Evolutionary conservation across 2,329 filamentous ascomycete species (phyloP).

Genomic region (Tolypocladium cylindrosporum): DNA sequence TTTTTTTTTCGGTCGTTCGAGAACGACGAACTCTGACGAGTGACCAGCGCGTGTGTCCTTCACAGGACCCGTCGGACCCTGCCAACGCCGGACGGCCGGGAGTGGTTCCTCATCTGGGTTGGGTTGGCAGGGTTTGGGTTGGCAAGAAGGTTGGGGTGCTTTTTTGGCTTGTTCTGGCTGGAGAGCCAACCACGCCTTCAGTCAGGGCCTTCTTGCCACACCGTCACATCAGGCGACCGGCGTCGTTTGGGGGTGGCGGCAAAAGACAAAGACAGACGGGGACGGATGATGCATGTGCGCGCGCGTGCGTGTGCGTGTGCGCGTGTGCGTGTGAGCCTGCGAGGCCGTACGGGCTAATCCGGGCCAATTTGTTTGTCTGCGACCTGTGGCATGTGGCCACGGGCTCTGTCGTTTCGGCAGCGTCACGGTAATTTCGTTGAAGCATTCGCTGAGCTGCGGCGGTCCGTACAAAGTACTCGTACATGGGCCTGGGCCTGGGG

Average conservation of each 20-base stretch:
- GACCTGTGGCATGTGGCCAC: neutral
- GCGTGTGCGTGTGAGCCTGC: neutral
- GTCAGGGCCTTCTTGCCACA: neutral
- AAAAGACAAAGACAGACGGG: neutral
- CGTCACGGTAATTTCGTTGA: neutral
- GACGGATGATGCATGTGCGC: neutral
- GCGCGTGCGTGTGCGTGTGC: neutral
- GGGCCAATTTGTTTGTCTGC: neutral
- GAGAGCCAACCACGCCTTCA: neutral
- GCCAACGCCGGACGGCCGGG: neutral
- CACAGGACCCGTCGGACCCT: slow-evolving; percentile 1
- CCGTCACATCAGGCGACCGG: slow-evolving; percentile 9
- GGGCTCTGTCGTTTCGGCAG: neutral
- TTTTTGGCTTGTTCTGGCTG: neutral
- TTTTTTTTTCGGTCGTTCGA: slow-evolving; percentile 5
- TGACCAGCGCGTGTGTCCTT: neutral
- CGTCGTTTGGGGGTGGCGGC: neutral
- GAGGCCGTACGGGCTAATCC: neutral
- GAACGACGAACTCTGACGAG: neutral
- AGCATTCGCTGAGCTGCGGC: neutral
- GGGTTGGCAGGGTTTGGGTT: neutral
- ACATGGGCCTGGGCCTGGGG: neutral
- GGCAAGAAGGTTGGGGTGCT: neutral
- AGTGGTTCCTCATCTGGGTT: neutral
- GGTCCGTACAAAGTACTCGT: neutral